Evolutionary conservation across 768 basidiomycete genomes (phyloP), one percentile per base, ranked within the genome.

Genomic region (Rhizopogon sp.): DNA sequence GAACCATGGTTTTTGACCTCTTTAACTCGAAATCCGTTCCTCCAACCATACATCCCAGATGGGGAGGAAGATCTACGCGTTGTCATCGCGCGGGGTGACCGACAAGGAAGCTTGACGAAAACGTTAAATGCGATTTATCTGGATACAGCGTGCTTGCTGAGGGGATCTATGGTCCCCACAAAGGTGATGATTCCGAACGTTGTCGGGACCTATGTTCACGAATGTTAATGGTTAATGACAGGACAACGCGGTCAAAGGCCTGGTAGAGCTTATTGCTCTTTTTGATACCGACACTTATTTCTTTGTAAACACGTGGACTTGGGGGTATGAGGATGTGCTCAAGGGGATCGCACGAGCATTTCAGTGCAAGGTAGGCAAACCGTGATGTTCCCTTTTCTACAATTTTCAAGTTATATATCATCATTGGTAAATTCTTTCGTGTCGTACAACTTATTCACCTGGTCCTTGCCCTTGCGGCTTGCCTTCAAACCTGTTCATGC

Each of bases 251-350:
- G 81, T 84, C 0, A 59, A 72, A 25, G 89, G 86, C 2, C 71
- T 96, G 3, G 69, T 92, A 17, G 72, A 81, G 16, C 75, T 97
- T 1, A 87, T 98, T 69, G 72, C 75, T 9, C 64, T 84, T 3
- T 88, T 87, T 54, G 87, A 93, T 0, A 57, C 73, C 0, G 72
- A 77, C 4, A 85, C 85, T 0, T 76, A 82, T 53, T 97, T 98
- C 72, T 98, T 89, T 72, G 76, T 99, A 55, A 96, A 97, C 64
- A 66, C 82, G 0, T 99, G 96, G 96, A 96, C 95, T 0, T 95
- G 90, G 87, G 96, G 96, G 1, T 98, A 97, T 66, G 96, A 99
- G 69, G 91, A 94, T 54, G 73, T 95, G 13, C 74, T 97, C 29
- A 90, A 92, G 62, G 89, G 78, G 0, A 72, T 98, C 7, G 79